Percentiles rank a stretch among this genome's conserved stretches.
phyloP scores from a whole-genome alignment of 164 flowering plant genomes.

The Cinnamomum micranthum region DNA sequence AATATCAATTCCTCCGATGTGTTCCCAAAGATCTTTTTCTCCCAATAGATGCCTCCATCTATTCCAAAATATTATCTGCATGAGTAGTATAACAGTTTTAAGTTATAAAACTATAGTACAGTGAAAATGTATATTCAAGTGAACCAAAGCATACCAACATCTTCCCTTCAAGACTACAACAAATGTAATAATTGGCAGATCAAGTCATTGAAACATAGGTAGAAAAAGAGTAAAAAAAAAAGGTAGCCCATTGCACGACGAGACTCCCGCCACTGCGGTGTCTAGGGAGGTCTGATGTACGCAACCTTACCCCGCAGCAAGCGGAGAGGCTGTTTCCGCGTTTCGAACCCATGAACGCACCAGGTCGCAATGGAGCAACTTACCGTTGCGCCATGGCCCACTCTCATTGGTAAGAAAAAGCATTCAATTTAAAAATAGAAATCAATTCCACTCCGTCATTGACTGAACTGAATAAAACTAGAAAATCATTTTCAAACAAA shows the following conservation, averaged over 20 bases:
- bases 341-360: too few relatives aligned
- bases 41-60: conserved; percentile 95
- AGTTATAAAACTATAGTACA: too few relatives aligned
- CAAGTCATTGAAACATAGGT: background rate
- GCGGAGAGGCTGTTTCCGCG: too few relatives aligned
- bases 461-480: background rate
- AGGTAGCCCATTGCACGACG: too few relatives aligned
- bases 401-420: too few relatives aligned
- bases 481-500: too few relatives aligned
- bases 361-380: too few relatives aligned
- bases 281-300: too few relatives aligned
- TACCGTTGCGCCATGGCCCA: too few relatives aligned
- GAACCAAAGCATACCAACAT: background rate
- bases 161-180: background rate
- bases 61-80: conserved; percentile 93
- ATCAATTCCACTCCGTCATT: background rate
- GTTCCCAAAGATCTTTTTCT: conserved; percentile 92
- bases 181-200: background rate
- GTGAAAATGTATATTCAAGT: background rate
- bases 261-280: too few relatives aligned
- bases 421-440: background rate
- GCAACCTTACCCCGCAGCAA: too few relatives aligned
- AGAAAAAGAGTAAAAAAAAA: too few relatives aligned
- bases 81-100: conserved; percentile 3
- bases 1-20: conserved; percentile 89